Evolutionary conservation across 2,329 filamentous ascomycete species (phyloP).

Genomic region (Waltergamsia citrina): DNA sequence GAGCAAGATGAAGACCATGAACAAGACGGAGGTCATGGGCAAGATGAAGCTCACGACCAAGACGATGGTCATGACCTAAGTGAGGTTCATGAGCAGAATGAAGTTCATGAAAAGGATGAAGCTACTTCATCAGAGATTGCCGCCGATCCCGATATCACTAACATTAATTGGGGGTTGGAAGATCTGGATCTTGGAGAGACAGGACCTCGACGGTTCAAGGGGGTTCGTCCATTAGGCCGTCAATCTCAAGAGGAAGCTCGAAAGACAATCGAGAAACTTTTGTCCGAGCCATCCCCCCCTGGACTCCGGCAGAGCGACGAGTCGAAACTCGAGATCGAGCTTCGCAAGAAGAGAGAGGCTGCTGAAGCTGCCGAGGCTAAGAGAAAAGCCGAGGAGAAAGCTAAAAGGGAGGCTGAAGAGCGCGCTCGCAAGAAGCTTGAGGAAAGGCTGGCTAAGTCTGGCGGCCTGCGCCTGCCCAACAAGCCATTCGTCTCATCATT

Average conservation of each 20-base stretch:
- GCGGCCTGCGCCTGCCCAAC: slow-evolving; percentile 18
- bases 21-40: too few relatives aligned
- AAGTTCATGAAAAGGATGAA: too few relatives aligned
- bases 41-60: too few relatives aligned
- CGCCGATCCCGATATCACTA: too few relatives aligned
- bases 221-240: neutral
- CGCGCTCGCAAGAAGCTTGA: slow-evolving; percentile 13
- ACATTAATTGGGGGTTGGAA: neutral
- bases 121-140: too few relatives aligned
- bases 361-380: slow-evolving; percentile 12
- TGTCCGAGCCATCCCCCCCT: neutral
- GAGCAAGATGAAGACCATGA: neutral
- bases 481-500: slow-evolving; percentile 16
- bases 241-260: neutral
- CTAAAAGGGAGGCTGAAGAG: slow-evolving; percentile 13
- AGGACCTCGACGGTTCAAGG: neutral
- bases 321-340: neutral
- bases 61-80: too few relatives aligned
- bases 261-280: neutral
- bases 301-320: slow-evolving; percentile 1
- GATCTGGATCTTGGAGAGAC: neutral
- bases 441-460: slow-evolving; percentile 17
- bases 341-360: slow-evolving; percentile 12
- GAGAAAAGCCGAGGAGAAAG: slow-evolving; percentile 4
- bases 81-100: too few relatives aligned